Evolutionary conservation across 192 early-diverging fungal genomes (phyloP), one percentile per base, ranked within the genome.

Genomic region (Coemansia sp.): DNA sequence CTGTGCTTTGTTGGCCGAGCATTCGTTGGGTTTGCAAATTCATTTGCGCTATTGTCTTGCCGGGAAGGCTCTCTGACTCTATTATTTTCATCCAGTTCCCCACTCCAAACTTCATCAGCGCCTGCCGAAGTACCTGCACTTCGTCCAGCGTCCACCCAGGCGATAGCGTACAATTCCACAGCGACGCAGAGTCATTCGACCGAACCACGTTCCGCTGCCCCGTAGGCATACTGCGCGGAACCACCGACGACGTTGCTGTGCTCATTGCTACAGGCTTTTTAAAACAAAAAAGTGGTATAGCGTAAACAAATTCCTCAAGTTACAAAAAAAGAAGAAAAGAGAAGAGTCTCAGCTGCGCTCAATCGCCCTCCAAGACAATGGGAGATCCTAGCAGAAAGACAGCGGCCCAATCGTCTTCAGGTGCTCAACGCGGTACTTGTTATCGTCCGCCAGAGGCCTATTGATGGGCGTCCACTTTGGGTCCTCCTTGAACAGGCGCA

Each of bases 81-180:
- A 96, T 93, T 66, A 98, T 95, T 66, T 94, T 93, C 73, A 90
- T 91, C 95, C 95, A 98, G 76, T 96, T 95, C 28, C 95, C 95
- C 34, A 98, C 84, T 8, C 95, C 95, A 75, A 93, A 94, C 62
- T 88, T 85, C 82, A 95, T 92, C 23, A 96, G 71, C 1, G 95
- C 93, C 59, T 90, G 86, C 20, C 93, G 84, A 38, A 98, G 78
- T 5, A 91, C 75, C 66, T 95, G 88, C 18, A 91, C 87, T 70
- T 98, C 95, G 38, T 89, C 85, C 62, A 86, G 75, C 31, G 90
- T 92, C 95, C 95, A 98, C 21, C 94, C 93, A 25, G 94, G 94
- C 18, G 94, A 94, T 26, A 96, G 83, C 1, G 94, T 94, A 69
- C 91, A 94, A 83, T 96, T 96, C 93, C 93, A 96, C 21, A 96